Evolutionary conservation across 768 basidiomycete genomes (phyloP).

Genomic region (Tylopilus balloui): DNA sequence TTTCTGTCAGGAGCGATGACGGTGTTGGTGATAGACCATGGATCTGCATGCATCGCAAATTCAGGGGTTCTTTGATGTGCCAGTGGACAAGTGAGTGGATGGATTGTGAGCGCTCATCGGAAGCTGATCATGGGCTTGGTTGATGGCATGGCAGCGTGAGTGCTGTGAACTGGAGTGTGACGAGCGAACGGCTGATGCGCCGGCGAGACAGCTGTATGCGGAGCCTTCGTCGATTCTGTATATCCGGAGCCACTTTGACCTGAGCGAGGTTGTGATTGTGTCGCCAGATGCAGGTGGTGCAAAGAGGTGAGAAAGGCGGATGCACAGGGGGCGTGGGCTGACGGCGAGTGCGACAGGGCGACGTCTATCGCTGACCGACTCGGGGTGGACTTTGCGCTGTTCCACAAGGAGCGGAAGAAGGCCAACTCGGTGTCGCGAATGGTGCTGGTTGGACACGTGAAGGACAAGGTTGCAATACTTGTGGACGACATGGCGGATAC

Average conservation of each 20-base stretch:
- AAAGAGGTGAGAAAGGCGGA: conserved; percentile 62
- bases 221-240: conserved; percentile 94
- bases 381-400: conserved; percentile 95
- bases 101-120: not conserved
- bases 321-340: conserved; percentile 6
- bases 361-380: conserved; percentile 95
- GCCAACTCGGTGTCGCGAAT: conserved; percentile 93
- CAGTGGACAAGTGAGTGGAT: conserved; percentile 91
- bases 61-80: conserved; percentile 99
- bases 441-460: conserved; percentile 93
- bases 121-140: conserved; percentile 14
- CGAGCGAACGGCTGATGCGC: conserved; percentile 20
- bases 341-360: conserved; percentile 52
- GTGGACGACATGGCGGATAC: conserved; percentile 99
- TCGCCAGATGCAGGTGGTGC: conserved; percentile 98
- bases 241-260: conserved; percentile 87
- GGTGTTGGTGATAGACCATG: conserved; percentile 66
- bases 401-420: conserved; percentile 99
- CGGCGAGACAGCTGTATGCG: conserved; percentile 68
- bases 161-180: conserved; percentile 16
- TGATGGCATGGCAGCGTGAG: conserved; percentile 43
- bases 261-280: conserved; percentile 87
- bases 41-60: conserved; percentile 99
- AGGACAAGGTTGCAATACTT: conserved; percentile 88
- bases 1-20: conserved; percentile 1